Evolutionary conservation across 352 stramenopile species (phyloP).

Genomic region (Globisporangium takayamanum): DNA sequence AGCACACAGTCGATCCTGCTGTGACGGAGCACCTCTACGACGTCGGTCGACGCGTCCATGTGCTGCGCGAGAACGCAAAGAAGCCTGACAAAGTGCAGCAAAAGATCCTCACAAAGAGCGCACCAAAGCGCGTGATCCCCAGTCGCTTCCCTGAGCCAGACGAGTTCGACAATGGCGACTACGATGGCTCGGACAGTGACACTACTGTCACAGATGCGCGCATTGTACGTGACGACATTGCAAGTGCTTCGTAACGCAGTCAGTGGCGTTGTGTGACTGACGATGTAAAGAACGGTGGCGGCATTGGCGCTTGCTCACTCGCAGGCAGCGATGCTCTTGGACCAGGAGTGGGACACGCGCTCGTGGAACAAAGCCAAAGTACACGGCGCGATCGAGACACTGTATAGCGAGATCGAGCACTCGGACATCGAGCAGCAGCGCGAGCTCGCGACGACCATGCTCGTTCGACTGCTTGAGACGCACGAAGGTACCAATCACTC

Average conservation of each 20-base stretch:
- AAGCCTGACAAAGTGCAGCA: constrained; percentile 23
- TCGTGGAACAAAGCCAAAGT: constrained; percentile 60
- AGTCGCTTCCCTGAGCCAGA: constrained; percentile 44
- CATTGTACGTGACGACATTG: constrained; percentile 37
- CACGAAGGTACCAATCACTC: constrained; percentile 36
- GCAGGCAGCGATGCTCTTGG: constrained; percentile 70
- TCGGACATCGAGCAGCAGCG: constrained; percentile 33
- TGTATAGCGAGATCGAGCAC: constrained; percentile 64
- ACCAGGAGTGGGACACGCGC: constrained; percentile 77
- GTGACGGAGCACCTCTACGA: constrained; percentile 46
- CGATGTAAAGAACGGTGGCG: not conserved
- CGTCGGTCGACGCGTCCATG: constrained; percentile 44
- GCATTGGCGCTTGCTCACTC: not conserved
- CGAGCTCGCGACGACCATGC: constrained; percentile 59
- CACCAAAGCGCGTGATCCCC: constrained; percentile 40
- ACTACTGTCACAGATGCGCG: constrained; percentile 27
- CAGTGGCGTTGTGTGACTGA: too few species aligned
- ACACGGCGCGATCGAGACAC: constrained; percentile 45
- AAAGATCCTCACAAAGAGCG: constrained; percentile 16
- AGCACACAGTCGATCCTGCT: constrained; percentile 30
- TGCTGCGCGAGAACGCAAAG: constrained; percentile 44
- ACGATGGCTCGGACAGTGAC: constrained; percentile 16
- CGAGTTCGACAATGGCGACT: constrained; percentile 19
- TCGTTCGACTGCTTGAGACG: constrained; percentile 55
- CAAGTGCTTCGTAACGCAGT: not conserved